Percentiles rank a stretch among this genome's conserved stretches.
These are phyloP conservation scores for Clitoria ternatea DNA, from an alignment of 306 rosid genomes.

Conservation along the genomic window DNA sequence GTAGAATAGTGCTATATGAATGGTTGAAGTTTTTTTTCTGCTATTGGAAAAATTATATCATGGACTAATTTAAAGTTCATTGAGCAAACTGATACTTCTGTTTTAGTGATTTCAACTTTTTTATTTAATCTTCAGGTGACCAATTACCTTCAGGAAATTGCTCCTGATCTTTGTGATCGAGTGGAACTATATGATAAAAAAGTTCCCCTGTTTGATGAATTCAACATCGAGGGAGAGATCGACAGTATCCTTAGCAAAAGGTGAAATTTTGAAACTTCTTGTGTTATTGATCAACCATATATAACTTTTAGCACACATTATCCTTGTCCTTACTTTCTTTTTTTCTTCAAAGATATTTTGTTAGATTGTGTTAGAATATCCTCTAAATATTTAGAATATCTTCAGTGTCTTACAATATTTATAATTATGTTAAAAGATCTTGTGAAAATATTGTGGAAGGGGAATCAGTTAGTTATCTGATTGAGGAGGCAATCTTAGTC, in stretches of 20 bases:
- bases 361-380: background rate
- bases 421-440: background rate
- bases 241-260: constrained; percentile 85
- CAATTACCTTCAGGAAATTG: constrained; percentile 95
- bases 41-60: background rate
- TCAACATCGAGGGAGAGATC: constrained; percentile 86
- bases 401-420: background rate
- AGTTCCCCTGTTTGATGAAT: constrained; percentile 84
- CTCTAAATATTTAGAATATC: background rate
- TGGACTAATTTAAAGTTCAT: constrained; percentile 11
- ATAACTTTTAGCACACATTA: constrained; percentile 6
- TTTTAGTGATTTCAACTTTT: constrained; percentile 20
- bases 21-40: constrained; percentile 5
- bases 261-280: constrained; percentile 36
- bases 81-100: constrained; percentile 6
- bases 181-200: constrained; percentile 70
- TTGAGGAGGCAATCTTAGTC: constrained; percentile 8
- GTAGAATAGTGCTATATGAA: constrained; percentile 16
- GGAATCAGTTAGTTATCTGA: background rate
- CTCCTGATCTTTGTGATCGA: constrained; percentile 90
- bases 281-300: constrained; percentile 2
- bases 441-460: background rate
- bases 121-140: constrained; percentile 58
- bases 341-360: background rate
- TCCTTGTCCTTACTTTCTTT: background rate